Conservation (phyloP, 345 rosid species). For the Acer yangbiense region DNA sequence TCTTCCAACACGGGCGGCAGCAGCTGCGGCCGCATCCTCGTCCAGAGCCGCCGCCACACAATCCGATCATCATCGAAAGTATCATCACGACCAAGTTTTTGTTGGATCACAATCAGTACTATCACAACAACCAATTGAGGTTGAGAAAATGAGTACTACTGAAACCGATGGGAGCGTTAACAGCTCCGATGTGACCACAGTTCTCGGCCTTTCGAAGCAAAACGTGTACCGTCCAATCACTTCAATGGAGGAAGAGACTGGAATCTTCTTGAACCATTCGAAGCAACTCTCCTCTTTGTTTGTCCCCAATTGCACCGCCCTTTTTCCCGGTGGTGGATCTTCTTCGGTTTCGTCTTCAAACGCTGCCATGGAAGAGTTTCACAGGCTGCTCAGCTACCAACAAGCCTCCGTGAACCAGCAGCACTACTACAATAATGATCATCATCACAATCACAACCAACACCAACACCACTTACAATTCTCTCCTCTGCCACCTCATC, state of each 20-base stretch:
- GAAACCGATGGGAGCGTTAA: conserved; percentile 53
- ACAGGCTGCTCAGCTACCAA: conserved; percentile 64
- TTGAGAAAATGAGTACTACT: conserved; percentile 36
- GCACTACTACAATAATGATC: conserved; percentile 26
- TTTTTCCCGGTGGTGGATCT: conserved; percentile 27
- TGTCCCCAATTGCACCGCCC: conserved; percentile 28
- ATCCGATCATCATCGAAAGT: conserved; percentile 24
- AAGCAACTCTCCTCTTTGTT: conserved; percentile 26
- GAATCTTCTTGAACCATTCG: conserved; percentile 34
- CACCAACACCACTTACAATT: conserved; percentile 46
- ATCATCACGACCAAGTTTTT: conserved; percentile 17
- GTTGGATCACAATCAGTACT: conserved; percentile 19
- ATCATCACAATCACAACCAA: conserved; percentile 21
- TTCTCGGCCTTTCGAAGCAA: conserved; percentile 64
- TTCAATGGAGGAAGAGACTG: conserved; percentile 34
- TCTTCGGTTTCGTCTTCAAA: conserved; percentile 32
- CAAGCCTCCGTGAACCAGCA: conserved; percentile 46
- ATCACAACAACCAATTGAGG: conserved; percentile 21
- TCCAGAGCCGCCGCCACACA: conserved; percentile 19
- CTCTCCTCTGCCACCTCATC: conserved; percentile 23
- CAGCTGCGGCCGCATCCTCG: conserved; percentile 25
- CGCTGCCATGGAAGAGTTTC: conserved; percentile 59
- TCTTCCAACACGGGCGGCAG: conserved; percentile 39
- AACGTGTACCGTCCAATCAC: conserved; percentile 48
- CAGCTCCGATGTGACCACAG: conserved; percentile 65